Conservation (phyloP, 176 grass and related monocot species). For the Musa acuminata region DNA sequence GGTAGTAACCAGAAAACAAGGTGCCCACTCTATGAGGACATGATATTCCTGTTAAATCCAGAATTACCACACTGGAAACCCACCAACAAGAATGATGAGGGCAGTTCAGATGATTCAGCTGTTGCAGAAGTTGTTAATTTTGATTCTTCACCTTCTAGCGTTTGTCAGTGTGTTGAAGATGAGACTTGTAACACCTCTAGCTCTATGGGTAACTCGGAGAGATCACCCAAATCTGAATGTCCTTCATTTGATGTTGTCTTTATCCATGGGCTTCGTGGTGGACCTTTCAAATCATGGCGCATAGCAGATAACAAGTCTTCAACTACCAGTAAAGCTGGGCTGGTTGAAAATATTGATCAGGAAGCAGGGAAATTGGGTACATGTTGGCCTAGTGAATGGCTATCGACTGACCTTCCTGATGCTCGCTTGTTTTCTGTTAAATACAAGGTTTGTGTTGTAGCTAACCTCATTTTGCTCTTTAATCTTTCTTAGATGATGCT, state of each 20-base stretch:
- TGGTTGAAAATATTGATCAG: constrained; percentile 88
- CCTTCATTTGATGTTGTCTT: constrained; percentile 77
- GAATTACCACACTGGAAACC: constrained; percentile 50
- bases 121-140: neutral
- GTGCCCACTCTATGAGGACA: constrained; percentile 67
- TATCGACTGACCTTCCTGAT: constrained; percentile 77
- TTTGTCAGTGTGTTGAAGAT: constrained; percentile 22
- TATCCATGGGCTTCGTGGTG: constrained; percentile 84
- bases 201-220: constrained; percentile 16
- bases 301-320: constrained; percentile 98
- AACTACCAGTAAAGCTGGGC: constrained; percentile 77
- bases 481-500: neutral
- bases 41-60: constrained; percentile 82
- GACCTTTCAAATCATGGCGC: constrained; percentile 93
- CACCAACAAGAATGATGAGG: constrained; percentile 36
- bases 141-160: constrained; percentile 19
- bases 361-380: constrained; percentile 93
- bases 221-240: constrained; percentile 18
- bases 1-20: constrained; percentile 43
- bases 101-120: constrained; percentile 27
- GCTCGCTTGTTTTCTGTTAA: constrained; percentile 76
- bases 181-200: constrained; percentile 13
- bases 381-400: constrained; percentile 97
- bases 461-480: neutral
- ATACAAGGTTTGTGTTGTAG: constrained; percentile 62